phyloP scores from a whole-genome alignment of 2,329 filamentous ascomycete genomes.

The Cladosporium sp. region DNA sequence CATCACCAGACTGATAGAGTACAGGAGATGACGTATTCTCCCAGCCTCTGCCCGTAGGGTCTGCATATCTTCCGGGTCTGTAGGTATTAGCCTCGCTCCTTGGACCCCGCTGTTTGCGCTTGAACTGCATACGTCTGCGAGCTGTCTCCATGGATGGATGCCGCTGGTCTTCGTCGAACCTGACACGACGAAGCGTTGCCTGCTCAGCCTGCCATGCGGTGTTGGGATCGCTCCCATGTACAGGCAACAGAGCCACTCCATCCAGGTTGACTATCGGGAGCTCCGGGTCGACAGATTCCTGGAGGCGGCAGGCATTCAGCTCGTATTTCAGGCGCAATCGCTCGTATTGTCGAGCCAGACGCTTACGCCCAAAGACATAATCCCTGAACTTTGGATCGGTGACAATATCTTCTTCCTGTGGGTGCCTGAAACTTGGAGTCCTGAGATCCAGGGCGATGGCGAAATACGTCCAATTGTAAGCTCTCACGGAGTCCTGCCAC shows the following conservation, averaged over 20 bases:
- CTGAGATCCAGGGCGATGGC: too few species aligned
- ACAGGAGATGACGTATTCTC: not conserved
- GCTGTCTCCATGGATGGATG: slow-evolving; percentile 3
- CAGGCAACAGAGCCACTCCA: not conserved
- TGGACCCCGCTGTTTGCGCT: not conserved
- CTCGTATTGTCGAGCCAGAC: not conserved
- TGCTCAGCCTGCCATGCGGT: not conserved
- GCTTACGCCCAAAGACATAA: not conserved
- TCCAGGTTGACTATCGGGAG: not conserved
- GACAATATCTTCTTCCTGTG: not conserved
- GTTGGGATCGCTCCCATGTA: not conserved
- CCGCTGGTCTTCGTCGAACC: not conserved
- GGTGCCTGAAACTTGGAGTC: not conserved
- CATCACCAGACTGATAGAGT: not conserved
- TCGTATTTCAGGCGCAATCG: not conserved
- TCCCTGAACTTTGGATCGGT: not conserved
- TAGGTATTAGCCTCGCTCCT: not conserved
- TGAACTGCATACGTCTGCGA: not conserved
- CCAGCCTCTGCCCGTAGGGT: not conserved
- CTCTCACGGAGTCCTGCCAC: not conserved
- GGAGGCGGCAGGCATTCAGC: not conserved
- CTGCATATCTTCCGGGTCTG: not conserved
- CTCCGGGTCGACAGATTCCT: not conserved
- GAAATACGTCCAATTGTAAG: not conserved
- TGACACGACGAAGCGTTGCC: not conserved